Conservation (phyloP, 2,329 filamentous ascomycete species). For the Ophiosphaerella narmari region DNA sequence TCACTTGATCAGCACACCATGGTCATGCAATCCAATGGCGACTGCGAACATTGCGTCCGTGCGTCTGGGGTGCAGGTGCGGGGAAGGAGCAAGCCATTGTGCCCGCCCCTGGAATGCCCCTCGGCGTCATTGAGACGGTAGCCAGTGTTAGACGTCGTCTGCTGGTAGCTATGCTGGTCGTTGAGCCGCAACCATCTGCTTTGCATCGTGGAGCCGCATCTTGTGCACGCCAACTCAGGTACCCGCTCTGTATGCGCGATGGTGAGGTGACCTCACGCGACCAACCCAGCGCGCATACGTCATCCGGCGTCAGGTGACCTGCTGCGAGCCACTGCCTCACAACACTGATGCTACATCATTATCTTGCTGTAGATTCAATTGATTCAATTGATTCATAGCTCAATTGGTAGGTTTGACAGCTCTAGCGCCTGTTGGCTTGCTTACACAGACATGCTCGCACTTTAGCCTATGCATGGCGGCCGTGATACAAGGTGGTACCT, state of each 20-base stretch:
- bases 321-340: slow-evolving; percentile 20
- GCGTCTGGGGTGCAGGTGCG: slow-evolving; percentile 23
- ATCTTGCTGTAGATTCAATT: too few species aligned
- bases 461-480: too few species aligned
- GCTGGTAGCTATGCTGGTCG: slow-evolving; percentile 16
- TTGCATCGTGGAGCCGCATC: slow-evolving; percentile 5
- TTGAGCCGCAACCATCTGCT: slow-evolving; percentile 21
- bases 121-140: too few species aligned
- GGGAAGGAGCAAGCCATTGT: slow-evolving; percentile 16
- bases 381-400: too few species aligned
- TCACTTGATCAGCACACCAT: slow-evolving; percentile 46
- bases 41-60: slow-evolving; percentile 32
- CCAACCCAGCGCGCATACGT: slow-evolving; percentile 25
- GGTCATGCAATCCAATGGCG: slow-evolving; percentile 29
- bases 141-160: too few species aligned
- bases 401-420: slow-evolving; percentile 1
- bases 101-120: slow-evolving; percentile 20
- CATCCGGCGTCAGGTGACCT: slow-evolving; percentile 23
- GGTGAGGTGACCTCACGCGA: slow-evolving; percentile 40
- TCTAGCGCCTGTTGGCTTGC: slow-evolving; percentile 3
- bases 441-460: too few species aligned
- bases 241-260: slow-evolving; percentile 1
- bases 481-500: too few species aligned
- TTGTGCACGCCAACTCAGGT: slow-evolving; percentile 5
- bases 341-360: slow-evolving; percentile 4